Conservation (phyloP, 2,329 filamentous ascomycete genomes). For the Cadophora sp. region DNA sequence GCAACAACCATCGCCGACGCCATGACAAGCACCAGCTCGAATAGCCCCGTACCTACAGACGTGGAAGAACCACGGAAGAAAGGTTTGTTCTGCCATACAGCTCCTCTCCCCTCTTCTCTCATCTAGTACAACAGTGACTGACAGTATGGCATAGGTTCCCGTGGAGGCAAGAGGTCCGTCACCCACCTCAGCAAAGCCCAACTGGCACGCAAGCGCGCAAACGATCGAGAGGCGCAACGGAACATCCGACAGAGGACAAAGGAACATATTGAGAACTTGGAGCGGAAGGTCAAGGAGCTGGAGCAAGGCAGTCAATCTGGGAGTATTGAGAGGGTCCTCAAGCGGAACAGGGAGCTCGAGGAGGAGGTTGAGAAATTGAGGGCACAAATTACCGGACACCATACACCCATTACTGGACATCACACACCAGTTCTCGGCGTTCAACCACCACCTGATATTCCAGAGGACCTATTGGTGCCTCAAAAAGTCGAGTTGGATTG, state of each 20-base stretch:
- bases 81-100: slow-evolving; percentile 22
- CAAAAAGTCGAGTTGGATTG: slow-evolving; percentile 36
- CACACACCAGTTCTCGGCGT: slow-evolving; percentile 22
- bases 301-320: slow-evolving; percentile 36
- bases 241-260: slow-evolving; percentile 88
- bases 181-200: slow-evolving; percentile 88
- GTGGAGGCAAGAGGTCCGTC: slow-evolving; percentile 73
- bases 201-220: slow-evolving; percentile 86
- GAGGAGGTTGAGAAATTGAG: slow-evolving; percentile 39
- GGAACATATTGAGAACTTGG: slow-evolving; percentile 68
- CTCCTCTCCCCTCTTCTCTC: not conserved
- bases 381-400: slow-evolving; percentile 34
- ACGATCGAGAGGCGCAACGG: slow-evolving; percentile 89
- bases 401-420: slow-evolving; percentile 17
- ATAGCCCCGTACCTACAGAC: slow-evolving; percentile 28
- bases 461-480: slow-evolving; percentile 36
- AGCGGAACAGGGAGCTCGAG: slow-evolving; percentile 42
- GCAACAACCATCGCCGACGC: slow-evolving; percentile 10
- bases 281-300: slow-evolving; percentile 42
- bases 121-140: slow-evolving; percentile 4
- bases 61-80: slow-evolving; percentile 32
- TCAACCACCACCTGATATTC: slow-evolving; percentile 26
- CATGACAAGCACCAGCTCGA: slow-evolving; percentile 31
- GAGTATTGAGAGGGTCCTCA: slow-evolving; percentile 53
- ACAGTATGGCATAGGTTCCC: slow-evolving; percentile 33